These are phyloP conservation scores for Syzygium grande DNA, from an alignment of 345 rosid genomes.

Conservation along the genomic window DNA sequence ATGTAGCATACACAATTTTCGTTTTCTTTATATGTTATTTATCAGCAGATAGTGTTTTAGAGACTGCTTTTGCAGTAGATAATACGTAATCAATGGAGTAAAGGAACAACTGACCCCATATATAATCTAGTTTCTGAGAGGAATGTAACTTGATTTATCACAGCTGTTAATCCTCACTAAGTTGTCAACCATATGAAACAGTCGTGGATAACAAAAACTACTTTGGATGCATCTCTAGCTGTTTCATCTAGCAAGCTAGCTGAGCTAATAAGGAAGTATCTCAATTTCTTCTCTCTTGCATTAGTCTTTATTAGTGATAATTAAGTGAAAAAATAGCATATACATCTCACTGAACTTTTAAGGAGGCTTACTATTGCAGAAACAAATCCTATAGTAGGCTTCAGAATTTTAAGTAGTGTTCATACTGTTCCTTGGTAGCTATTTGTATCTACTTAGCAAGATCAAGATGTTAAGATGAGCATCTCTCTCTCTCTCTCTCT, in stretches of 20 bases:
- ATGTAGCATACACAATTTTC: background rate
- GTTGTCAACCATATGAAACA: background rate
- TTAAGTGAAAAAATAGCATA: background rate
- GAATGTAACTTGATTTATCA: background rate
- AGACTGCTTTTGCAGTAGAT: background rate
- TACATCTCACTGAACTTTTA: background rate
- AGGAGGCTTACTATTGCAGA: background rate
- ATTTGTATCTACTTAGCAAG: background rate
- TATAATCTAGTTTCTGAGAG: background rate
- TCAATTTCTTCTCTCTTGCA: background rate
- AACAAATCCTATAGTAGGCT: background rate
- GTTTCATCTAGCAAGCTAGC: background rate
- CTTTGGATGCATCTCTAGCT: background rate
- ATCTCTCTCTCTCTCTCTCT: background rate
- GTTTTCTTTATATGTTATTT: background rate
- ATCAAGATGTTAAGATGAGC: background rate
- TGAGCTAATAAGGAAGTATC: background rate
- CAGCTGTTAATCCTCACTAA: background rate
- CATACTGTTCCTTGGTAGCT: background rate
- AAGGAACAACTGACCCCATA: background rate
- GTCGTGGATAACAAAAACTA: background rate
- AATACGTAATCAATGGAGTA: background rate
- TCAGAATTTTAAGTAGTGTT: background rate
- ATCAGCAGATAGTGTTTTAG: background rate
- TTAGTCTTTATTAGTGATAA: background rate